Conservation (phyloP, 768 basidiomycete species). For the Tulasnella sp. region DNA sequence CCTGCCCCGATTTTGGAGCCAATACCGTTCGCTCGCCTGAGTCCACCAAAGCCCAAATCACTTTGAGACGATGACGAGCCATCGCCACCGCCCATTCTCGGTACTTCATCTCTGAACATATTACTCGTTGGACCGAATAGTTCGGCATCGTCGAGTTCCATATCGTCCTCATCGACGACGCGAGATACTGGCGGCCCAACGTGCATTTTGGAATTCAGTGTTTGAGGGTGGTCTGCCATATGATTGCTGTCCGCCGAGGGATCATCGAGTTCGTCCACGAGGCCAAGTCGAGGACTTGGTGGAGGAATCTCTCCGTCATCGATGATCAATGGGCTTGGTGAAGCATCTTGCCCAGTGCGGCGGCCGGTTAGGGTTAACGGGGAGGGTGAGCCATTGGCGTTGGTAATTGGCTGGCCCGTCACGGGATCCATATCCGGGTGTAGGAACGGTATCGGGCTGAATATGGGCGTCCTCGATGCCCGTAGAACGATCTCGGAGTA, state of each 20-base stretch:
- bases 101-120: conserved; percentile 2
- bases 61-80: no score
- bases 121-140: not conserved
- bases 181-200: not conserved
- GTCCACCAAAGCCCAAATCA: no score
- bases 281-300: conserved; percentile 35
- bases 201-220: conserved; percentile 35
- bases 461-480: conserved; percentile 63
- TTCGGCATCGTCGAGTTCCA: conserved; percentile 20
- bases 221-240: conserved; percentile 67
- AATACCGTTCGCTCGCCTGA: no score
- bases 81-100: not conserved
- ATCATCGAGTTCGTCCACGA: conserved; percentile 81
- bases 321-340: conserved; percentile 16
- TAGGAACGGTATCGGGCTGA: conserved; percentile 80
- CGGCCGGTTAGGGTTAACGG: conserved; percentile 44
- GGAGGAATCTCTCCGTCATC: conserved; percentile 30
- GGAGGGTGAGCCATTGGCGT: conserved; percentile 28
- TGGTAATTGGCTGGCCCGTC: conserved; percentile 63
- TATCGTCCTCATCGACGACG: conserved; percentile 21
- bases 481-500: conserved; percentile 30
- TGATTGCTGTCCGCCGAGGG: conserved; percentile 59
- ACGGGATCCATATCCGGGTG: conserved; percentile 75
- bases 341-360: not conserved
- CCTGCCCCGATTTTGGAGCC: not conserved